These are phyloP conservation scores for Trichocladium uniseriatum DNA, from an alignment of 495 filamentous ascomycete species.

Conservation along the genomic window DNA sequence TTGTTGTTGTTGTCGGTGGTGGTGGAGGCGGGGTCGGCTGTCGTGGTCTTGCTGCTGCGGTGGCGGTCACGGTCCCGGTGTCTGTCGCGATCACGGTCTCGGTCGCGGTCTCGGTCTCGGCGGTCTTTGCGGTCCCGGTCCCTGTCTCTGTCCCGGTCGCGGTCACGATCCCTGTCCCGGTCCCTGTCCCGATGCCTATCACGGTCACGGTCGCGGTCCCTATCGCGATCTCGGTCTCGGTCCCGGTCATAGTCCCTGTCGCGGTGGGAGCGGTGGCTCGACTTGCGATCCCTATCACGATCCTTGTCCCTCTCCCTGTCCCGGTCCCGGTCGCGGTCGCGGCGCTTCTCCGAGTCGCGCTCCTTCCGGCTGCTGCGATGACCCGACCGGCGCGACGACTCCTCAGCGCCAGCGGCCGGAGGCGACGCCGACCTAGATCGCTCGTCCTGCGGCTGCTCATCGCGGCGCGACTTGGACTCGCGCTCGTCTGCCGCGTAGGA, in stretches of 20 bases:
- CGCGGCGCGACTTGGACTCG: slow-evolving; percentile 24
- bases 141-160: slow-evolving; percentile 24
- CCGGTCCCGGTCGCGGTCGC: slow-evolving; percentile 35
- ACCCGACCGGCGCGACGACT: slow-evolving; percentile 42
- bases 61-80: slow-evolving; percentile 33
- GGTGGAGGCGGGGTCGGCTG: slow-evolving; percentile 23
- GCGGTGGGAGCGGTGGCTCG: not conserved
- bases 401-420: not conserved
- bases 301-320: slow-evolving; percentile 39
- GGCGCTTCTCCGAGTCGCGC: slow-evolving; percentile 32
- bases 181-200: slow-evolving; percentile 33
- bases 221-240: slow-evolving; percentile 35
- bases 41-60: slow-evolving; percentile 39
- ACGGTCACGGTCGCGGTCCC: slow-evolving; percentile 39
- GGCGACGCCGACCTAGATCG: slow-evolving; percentile 45
- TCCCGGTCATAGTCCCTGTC: slow-evolving; percentile 34
- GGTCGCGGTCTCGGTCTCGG: slow-evolving; percentile 24
- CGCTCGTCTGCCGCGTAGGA: slow-evolving; percentile 27
- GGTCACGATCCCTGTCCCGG: slow-evolving; percentile 24
- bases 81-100: slow-evolving; percentile 24
- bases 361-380: slow-evolving; percentile 44
- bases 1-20: slow-evolving; percentile 23
- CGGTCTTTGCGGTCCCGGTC: slow-evolving; percentile 14
- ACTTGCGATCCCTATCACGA: slow-evolving; percentile 23
- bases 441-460: slow-evolving; percentile 33